Conservation (phyloP, 805 yeast species). For the Scheffersomyces stipitis region DNA sequence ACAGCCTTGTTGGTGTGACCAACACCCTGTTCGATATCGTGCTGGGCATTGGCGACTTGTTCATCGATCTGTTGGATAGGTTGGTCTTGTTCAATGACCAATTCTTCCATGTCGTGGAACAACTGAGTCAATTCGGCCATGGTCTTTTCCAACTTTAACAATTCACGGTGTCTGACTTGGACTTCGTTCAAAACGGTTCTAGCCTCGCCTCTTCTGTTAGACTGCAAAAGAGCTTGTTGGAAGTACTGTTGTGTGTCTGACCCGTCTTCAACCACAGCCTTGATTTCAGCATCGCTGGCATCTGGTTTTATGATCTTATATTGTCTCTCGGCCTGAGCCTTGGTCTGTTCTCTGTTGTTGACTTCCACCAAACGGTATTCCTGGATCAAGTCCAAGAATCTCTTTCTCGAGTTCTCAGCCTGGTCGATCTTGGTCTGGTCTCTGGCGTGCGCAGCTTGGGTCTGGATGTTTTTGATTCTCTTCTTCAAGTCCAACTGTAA, state of each 20-base stretch:
- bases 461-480: slow-evolving; percentile 75
- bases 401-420: slow-evolving; percentile 83
- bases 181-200: slow-evolving; percentile 94
- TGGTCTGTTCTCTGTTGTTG: slow-evolving; percentile 78
- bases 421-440: slow-evolving; percentile 86
- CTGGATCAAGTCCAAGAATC: slow-evolving; percentile 83
- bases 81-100: slow-evolving; percentile 94
- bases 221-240: slow-evolving; percentile 85
- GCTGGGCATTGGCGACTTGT: slow-evolving; percentile 79
- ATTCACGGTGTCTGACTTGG: slow-evolving; percentile 91
- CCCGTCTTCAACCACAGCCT: slow-evolving; percentile 79
- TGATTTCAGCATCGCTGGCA: slow-evolving; percentile 80
- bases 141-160: slow-evolving; percentile 90
- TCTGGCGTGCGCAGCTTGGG: slow-evolving; percentile 51
- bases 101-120: slow-evolving; percentile 93
- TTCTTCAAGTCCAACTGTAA: slow-evolving; percentile 73
- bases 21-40: slow-evolving; percentile 89
- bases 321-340: slow-evolving; percentile 89
- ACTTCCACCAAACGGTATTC: slow-evolving; percentile 85
- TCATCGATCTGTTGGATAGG: slow-evolving; percentile 80
- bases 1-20: slow-evolving; percentile 93
- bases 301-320: slow-evolving; percentile 86
- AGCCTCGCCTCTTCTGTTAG: slow-evolving; percentile 92
- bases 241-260: slow-evolving; percentile 83
- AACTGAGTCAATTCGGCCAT: slow-evolving; percentile 94